phyloP scores from a whole-genome alignment of 108 stramenopile species.

The Conticribra weissflogii region DNA sequence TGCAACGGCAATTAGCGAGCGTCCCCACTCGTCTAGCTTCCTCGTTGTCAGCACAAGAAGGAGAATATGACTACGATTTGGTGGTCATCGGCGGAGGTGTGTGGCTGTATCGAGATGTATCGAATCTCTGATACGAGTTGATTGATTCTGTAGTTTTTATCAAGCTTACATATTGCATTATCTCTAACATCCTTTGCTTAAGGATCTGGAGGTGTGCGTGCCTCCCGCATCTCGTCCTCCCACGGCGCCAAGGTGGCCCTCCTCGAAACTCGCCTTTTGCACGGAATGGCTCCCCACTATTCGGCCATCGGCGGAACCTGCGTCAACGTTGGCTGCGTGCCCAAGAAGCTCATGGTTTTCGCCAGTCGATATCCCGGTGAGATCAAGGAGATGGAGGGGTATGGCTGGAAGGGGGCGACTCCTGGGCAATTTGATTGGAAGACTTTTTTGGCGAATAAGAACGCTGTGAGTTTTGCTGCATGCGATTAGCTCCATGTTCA shows the following conservation, averaged over 20 bases:
- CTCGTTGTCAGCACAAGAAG: no score
- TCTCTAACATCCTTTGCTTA: no score
- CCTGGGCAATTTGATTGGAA: conserved; percentile 66
- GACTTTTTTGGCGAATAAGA: conserved; percentile 63
- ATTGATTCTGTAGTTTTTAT: no score
- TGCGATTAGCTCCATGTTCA: no score
- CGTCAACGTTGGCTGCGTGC: conserved; percentile 78
- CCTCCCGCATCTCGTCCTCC: conserved; percentile 58
- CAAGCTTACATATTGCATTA: no score
- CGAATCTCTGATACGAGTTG: no score
- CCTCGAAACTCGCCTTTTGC: conserved; percentile 48
- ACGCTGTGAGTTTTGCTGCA: conserved; percentile 41
- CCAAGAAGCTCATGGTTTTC: conserved; percentile 71
- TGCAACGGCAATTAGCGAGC: no score
- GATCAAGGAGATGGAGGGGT: conserved; percentile 60
- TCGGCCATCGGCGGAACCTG: conserved; percentile 77
- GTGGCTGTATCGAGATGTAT: no score
- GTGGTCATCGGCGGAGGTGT: no score
- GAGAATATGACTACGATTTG: no score
- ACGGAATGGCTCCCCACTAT: conserved; percentile 41
- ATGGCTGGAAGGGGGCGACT: conserved; percentile 67
- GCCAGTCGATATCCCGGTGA: conserved; percentile 62
- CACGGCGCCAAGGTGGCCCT: conserved; percentile 84
- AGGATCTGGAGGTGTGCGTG: conserved; percentile 51
- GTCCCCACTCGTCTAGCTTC: no score